Percentiles rank a stretch among this genome's conserved stretches.
Conservation (phyloP, 179 eudicot genomes). For the Actinidia arguta region DNA sequence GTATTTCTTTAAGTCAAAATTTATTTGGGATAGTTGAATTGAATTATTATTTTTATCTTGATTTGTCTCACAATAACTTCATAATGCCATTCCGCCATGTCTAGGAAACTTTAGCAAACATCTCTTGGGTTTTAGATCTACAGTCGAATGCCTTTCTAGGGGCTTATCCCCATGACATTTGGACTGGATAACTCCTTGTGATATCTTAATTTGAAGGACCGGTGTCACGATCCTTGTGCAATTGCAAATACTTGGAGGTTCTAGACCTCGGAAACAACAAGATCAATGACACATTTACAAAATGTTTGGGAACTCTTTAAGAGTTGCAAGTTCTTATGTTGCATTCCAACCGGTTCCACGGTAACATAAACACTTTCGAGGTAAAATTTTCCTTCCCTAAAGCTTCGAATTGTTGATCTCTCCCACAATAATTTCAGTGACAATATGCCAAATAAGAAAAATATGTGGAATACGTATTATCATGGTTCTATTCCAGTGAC, state of each 20-base stretch:
- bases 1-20: too few relatives aligned
- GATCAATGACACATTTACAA: constrained; percentile 23
- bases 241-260: constrained; percentile 21
- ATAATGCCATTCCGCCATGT: constrained; percentile 27
- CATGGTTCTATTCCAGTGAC: neutral
- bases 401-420: constrained; percentile 25
- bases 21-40: too few relatives aligned
- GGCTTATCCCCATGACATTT: constrained; percentile 5
- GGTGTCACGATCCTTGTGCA: constrained; percentile 24
- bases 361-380: neutral
- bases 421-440: constrained; percentile 27
- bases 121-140: neutral
- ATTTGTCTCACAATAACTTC: constrained; percentile 22
- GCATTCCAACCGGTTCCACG: constrained; percentile 17
- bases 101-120: neutral
- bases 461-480: neutral
- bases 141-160: constrained; percentile 11
- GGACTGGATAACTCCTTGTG: neutral
- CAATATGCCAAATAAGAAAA: neutral
- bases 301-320: neutral
- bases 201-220: constrained; percentile 30
- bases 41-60: too few relatives aligned
- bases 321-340: constrained; percentile 1
- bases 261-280: constrained; percentile 32
- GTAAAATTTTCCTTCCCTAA: neutral